Percentiles rank a stretch among this genome's conserved stretches.
Evolutionary conservation across 768 basidiomycete species (phyloP).

Genomic region (Tephrocybe rancida): DNA sequence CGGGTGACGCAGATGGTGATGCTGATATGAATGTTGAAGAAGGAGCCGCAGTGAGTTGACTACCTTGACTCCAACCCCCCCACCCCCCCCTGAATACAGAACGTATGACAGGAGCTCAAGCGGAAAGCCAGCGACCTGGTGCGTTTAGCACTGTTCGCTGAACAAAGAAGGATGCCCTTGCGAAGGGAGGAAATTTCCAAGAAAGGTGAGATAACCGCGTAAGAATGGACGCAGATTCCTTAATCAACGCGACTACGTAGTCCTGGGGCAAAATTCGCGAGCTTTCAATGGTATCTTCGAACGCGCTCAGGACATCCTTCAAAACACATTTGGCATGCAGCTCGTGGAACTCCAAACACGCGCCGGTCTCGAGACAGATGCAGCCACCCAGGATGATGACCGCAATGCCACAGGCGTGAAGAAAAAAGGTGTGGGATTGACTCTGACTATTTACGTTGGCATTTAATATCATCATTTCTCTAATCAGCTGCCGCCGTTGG

Average conservation of each 20-base stretch:
- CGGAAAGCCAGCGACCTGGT: slow-evolving; percentile 73
- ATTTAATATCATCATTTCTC: neutral
- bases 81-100: too few relatives aligned
- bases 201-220: slow-evolving; percentile 52
- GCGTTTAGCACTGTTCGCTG: slow-evolving; percentile 79
- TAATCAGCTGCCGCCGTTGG: slow-evolving; percentile 52
- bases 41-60: slow-evolving; percentile 19
- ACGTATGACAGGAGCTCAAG: slow-evolving; percentile 70
- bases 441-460: neutral
- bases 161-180: slow-evolving; percentile 67
- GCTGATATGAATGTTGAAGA: slow-evolving; percentile 30
- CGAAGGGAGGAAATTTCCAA: slow-evolving; percentile 86
- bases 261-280: slow-evolving; percentile 43
- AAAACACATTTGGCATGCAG: slow-evolving; percentile 79
- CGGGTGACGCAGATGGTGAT: slow-evolving; percentile 37
- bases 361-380: slow-evolving; percentile 52
- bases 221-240: neutral
- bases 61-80: too few relatives aligned
- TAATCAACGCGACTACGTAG: too few relatives aligned
- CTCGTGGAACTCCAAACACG: slow-evolving; percentile 76
- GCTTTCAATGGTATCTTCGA: slow-evolving; percentile 67
- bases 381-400: slow-evolving; percentile 42
- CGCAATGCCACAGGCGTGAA: slow-evolving; percentile 58
- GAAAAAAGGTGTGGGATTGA: slow-evolving; percentile 57
- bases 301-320: slow-evolving; percentile 65